phyloP scores from a whole-genome alignment of 176 grass and related monocot genomes.

The Tuctoria greenei region DNA sequence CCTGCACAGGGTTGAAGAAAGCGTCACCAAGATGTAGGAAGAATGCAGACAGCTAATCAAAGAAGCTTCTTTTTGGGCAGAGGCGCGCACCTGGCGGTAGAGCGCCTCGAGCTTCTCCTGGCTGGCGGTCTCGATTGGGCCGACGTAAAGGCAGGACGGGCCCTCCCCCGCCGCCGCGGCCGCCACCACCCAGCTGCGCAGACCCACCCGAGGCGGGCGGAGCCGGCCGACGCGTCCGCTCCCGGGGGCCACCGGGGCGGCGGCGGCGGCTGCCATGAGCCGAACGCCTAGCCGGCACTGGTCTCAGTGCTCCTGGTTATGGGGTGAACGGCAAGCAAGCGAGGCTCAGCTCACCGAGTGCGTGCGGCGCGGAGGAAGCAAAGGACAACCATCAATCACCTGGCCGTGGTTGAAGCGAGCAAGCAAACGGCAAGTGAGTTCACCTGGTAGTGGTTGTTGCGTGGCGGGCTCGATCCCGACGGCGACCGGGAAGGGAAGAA shows the following conservation, averaged over 20 bases:
- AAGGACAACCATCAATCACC: background rate
- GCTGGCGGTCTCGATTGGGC: conserved; percentile 91
- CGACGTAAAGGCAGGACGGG: conserved; percentile 90
- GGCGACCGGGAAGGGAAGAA: background rate
- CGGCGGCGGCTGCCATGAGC: conserved; percentile 20
- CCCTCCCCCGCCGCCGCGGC: conserved; percentile 45
- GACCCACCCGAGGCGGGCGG: conserved; percentile 20
- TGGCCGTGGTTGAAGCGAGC: background rate
- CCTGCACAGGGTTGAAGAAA: conserved; percentile 32
- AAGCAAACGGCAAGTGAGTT: background rate
- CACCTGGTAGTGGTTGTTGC: conserved; percentile 35
- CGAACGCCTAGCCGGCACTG: background rate
- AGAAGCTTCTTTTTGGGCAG: background rate
- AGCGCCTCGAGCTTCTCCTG: conserved; percentile 94
- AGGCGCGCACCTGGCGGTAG: conserved; percentile 59
- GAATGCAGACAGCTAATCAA: background rate
- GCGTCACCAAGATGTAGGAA: background rate
- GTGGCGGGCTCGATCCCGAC: conserved; percentile 18
- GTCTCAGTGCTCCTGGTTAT: too few species aligned
- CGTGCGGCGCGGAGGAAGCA: background rate
- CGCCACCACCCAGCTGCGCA: background rate
- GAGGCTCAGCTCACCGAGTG: background rate
- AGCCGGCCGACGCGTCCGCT: conserved; percentile 33
- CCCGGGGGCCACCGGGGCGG: conserved; percentile 33
- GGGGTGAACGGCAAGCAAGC: background rate